Base-by-base conservation (phyloP, 108 stramenopile species). In the Cyclotella choctawhatcheeana region DNA sequence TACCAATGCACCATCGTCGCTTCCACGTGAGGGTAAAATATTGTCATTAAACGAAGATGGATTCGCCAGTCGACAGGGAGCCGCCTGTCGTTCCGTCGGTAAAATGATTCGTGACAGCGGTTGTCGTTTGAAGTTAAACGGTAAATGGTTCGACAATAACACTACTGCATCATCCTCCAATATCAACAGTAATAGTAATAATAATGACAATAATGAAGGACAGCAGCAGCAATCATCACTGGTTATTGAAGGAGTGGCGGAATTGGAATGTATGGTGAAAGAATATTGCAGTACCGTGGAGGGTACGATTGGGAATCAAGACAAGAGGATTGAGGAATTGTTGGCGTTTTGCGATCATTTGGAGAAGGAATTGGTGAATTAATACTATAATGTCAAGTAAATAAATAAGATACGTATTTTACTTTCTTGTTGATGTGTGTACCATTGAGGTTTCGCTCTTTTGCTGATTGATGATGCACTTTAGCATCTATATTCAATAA, bases 271-370 rank as follows among this genome's bases (percentile, higher is more conserved):
- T 29, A 77, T 93, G 79, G 81, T 89, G 22, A 58, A 71, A 50
- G 88, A 88, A 12, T 93, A 93, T 77, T 93, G 92, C 55, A 73
- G 86, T 33, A 76, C 58, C 3, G 88, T 90, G 14, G 92, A 89
- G 76, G 82, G 82, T 35, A 86, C 78, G 55, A 79, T 89, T 51
- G 83, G 70, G 24, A 77, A 63, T 26, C 87, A 93, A 62, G 61
- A 78, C 31, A 79, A 82, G 31, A 83, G 87, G 44, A 82, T 90
- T 51, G 73, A 84, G 16, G 86, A 90, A 61, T 66, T 93, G 24
- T 73, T 82, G 30, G 86, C 91, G 12, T 74, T 93, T 51, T 88
- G 87, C 56, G 84, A 88, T 58, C 86, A 85, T 76, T 77, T 89
- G 76, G 91, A 93, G 50, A 71, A 58, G 30, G 69, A 70, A 37